A percentile compares a stretch with the other conserved stretches of the same genome.
Evolutionary conservation across 208 protist species (phyloP).

Genomic region (Trypanosomatidae sp.): DNA sequence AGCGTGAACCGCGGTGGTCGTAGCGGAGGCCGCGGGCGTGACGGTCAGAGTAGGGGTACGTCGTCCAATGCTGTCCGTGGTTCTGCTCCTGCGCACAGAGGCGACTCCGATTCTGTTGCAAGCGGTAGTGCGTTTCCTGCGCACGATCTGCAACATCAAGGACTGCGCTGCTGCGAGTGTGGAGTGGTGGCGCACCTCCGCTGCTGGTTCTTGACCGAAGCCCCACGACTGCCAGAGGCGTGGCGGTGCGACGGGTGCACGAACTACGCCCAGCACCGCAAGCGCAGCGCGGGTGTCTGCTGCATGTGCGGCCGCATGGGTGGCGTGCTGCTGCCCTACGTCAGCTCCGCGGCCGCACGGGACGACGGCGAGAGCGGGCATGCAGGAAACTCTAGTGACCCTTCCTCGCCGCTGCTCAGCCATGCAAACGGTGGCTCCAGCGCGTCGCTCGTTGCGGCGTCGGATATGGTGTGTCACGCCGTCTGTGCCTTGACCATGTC

Average conservation of each 20-base stretch:
- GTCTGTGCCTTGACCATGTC: conserved; percentile 58
- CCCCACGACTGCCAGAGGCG: conserved; percentile 26
- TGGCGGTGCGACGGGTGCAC: conserved; percentile 73
- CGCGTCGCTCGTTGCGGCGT: conserved; percentile 10
- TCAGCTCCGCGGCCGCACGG: conserved; percentile 11
- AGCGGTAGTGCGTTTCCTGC: conserved; percentile 1
- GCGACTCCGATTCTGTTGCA: too few relatives aligned
- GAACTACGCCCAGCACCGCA: conserved; percentile 26
- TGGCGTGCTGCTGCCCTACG: conserved; percentile 62
- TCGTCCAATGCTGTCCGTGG: too few relatives aligned
- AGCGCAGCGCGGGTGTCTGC: conserved; percentile 34
- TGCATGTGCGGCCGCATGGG: conserved; percentile 52
- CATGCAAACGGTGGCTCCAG: too few relatives aligned
- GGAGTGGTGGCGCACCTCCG: conserved; percentile 46
- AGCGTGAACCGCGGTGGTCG: too few relatives aligned
- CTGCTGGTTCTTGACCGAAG: conserved; percentile 61
- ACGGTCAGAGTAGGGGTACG: too few relatives aligned
- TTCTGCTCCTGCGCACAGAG: too few relatives aligned
- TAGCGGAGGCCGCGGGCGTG: too few relatives aligned
- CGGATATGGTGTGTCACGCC: conserved; percentile 51
- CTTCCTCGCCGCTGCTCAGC: background rate
- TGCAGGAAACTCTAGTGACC: background rate
- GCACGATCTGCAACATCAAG: conserved; percentile 20
- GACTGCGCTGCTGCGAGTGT: conserved; percentile 53
- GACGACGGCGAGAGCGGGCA: conserved; percentile 4